Conservation (phyloP, 495 filamentous ascomycete genomes). For the Terfezia claveryi region DNA sequence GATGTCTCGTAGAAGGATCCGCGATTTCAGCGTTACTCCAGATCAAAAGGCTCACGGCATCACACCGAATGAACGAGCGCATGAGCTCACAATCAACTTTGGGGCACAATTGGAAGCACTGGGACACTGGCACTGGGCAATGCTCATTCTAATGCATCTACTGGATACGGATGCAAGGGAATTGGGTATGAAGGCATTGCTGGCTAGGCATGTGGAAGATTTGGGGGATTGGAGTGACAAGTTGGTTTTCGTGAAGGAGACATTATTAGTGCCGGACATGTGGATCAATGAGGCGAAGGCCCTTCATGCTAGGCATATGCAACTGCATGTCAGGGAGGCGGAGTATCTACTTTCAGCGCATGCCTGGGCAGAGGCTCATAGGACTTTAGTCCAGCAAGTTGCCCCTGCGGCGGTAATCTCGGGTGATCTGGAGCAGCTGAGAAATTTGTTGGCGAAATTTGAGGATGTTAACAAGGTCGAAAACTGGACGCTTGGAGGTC, state of each 20-base stretch:
- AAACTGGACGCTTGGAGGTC: conserved; percentile 55
- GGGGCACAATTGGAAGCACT: conserved; percentile 47
- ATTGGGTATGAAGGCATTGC: conserved; percentile 42
- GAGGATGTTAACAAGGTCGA: conserved; percentile 27
- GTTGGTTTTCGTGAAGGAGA: conserved; percentile 36
- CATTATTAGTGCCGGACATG: conserved; percentile 41
- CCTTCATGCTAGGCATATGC: conserved; percentile 46
- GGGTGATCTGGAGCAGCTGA: conserved; percentile 43
- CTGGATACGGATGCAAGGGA: conserved; percentile 38
- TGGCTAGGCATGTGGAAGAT: conserved; percentile 40
- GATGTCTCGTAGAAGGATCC: conserved; percentile 30
- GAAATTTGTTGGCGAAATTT: conserved; percentile 45
- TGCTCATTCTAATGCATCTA: conserved; percentile 62
- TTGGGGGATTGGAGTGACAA: conserved; percentile 30
- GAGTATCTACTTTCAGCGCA: conserved; percentile 52
- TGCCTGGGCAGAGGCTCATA: conserved; percentile 60
- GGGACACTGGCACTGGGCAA: conserved; percentile 42
- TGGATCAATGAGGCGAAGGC: conserved; percentile 86
- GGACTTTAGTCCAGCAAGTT: conserved; percentile 52
- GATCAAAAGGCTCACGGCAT: conserved; percentile 2
- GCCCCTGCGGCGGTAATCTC: conserved; percentile 61
- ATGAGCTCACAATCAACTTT: conserved; percentile 46
- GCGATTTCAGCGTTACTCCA: conserved; percentile 25
- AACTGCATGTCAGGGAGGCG: conserved; percentile 38
- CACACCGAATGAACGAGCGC: conserved; percentile 31